Base-by-base conservation (phyloP, 176 grass and related monocot species). In the Oryza australiensis region DNA sequence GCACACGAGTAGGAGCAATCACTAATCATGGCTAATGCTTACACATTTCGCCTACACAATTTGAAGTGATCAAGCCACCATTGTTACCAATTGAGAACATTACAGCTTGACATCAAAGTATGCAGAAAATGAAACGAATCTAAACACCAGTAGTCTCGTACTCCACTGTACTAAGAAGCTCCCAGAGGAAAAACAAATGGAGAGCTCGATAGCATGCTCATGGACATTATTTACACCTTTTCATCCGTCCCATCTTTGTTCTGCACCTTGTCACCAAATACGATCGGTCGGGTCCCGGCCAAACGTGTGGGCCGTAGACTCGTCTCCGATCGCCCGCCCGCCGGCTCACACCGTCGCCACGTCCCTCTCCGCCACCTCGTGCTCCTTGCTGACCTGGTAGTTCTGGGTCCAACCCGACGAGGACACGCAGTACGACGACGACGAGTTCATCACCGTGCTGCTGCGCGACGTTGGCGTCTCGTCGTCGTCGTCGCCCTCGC, bases 361-460 rank as follows among this genome's bases (percentile, higher is more conserved):
- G 55, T 87, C 74, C 62, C 74, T 90, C 23, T 74, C 77, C 30
- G 59, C 11, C 86, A 63, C 68, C 51, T 80, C 48, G 20, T 62
- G 55, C 51, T 86, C 92, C 75, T 30, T 85, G 80, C 82, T 88
- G 16, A 86, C 70, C 65, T 74, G 27, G 74, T 65, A 69, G 35
- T 60, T 85, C 16, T 77, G 73, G 45, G 88, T 94, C 32, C 68
- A 82, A 12, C 86, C 88, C 0, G 84, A 45, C 63, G 92, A 93
- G 38, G 90, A 88, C 7, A 76, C 53, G 40, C 84, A 89, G 78
- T 86, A 72, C 26, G 88, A 86, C 14, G 94, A 86, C 27, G 92
- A 88, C 0, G 90, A 88, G 16, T 74, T 83, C 57, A 72, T 68
- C 9, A 33, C 81, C 4, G 80, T 73, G 88, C 82, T 84, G 64